These are phyloP conservation scores for Trichoderma endophyticum DNA, from an alignment of 2,329 filamentous ascomycete species.

Conservation along the genomic window DNA sequence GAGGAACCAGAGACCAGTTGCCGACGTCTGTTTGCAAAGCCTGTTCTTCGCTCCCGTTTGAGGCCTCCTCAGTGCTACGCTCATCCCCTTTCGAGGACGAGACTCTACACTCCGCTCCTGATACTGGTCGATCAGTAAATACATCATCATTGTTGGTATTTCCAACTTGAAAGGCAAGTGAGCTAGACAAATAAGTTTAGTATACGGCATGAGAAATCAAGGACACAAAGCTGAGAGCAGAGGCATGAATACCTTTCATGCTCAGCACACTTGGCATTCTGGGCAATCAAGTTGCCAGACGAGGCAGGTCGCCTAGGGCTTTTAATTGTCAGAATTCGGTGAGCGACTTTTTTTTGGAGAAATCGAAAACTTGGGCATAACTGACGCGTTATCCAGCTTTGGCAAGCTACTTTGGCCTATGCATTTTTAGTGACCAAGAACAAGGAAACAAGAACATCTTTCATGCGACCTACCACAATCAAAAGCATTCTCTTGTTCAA, in stretches of 20 bases:
- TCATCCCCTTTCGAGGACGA: no score
- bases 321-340: no score
- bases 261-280: not conserved
- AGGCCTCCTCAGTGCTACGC: not conserved
- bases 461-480: not conserved
- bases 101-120: not conserved
- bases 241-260: not conserved
- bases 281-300: not conserved
- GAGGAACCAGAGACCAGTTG: not conserved
- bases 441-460: not conserved
- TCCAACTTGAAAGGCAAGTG: conserved; percentile 18
- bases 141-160: conserved; percentile 10
- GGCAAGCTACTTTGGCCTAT: not conserved
- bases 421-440: not conserved
- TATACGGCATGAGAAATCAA: not conserved
- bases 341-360: no score
- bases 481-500: not conserved
- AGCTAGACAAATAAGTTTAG: not conserved
- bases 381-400: not conserved
- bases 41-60: not conserved
- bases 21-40: not conserved
- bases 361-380: not conserved
- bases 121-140: not conserved
- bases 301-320: conserved; percentile 7
- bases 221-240: not conserved